Conservation (phyloP, 495 filamentous ascomycete genomes). For the Penicillium ochrochloron region DNA sequence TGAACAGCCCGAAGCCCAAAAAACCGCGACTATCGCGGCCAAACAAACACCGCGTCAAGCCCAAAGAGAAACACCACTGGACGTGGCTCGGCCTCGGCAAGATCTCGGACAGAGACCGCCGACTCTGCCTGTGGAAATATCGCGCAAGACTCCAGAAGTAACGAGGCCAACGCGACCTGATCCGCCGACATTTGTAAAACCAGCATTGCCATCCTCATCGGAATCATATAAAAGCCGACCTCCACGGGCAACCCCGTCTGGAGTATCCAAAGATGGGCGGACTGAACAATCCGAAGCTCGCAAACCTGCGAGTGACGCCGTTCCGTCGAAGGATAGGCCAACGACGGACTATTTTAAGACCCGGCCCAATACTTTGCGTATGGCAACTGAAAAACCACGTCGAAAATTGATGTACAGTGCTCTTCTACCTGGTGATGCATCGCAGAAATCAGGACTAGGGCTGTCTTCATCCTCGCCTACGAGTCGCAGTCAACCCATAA, state of each 20-base stretch:
- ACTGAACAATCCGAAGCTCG: neutral
- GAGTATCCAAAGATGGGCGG: neutral
- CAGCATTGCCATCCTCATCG: neutral
- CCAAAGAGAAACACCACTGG: neutral
- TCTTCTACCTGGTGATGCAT: constrained; percentile 35
- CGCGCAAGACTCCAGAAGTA: neutral
- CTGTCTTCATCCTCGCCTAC: constrained; percentile 11
- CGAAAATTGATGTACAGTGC: constrained; percentile 56
- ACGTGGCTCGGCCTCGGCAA: neutral
- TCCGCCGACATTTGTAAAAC: constrained; percentile 10
- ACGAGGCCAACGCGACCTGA: neutral
- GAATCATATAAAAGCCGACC: constrained; percentile 1
- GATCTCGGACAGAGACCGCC: neutral
- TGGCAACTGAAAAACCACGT: constrained; percentile 44
- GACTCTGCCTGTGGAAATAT: constrained; percentile 2
- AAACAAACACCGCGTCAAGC: neutral
- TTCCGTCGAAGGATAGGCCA: constrained; percentile 13
- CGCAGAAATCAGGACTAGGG: constrained; percentile 19
- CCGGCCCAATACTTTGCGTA: constrained; percentile 36
- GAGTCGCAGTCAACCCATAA: constrained; percentile 14
- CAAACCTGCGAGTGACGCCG: neutral
- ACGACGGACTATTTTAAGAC: neutral
- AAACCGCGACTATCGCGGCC: neutral
- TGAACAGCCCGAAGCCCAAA: neutral
- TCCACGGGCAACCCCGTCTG: neutral